Evolutionary conservation across 2,329 filamentous ascomycete genomes (phyloP).

Genomic region (Colletotrichum horii): DNA sequence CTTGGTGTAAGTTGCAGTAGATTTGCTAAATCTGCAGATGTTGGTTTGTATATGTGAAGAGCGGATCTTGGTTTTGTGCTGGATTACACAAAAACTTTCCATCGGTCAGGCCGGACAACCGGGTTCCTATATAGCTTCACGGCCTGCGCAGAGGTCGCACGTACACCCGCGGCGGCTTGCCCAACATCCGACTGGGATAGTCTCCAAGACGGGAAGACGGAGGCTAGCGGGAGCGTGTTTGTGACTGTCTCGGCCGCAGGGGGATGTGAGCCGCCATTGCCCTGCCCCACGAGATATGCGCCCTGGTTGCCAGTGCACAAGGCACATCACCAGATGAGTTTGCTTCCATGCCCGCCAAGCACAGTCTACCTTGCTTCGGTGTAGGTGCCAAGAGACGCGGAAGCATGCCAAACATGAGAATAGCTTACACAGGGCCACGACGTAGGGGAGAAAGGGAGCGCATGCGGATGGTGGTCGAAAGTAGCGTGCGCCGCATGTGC

Average conservation of each 20-base stretch:
- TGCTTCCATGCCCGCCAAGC: background rate
- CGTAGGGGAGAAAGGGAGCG: background rate
- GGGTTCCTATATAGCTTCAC: constrained; percentile 5
- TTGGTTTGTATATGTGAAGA: background rate
- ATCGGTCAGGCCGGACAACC: background rate
- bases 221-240: background rate
- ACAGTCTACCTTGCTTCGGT: background rate
- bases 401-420: background rate
- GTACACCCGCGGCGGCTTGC: background rate
- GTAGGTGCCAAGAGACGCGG: background rate
- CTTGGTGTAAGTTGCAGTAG: background rate
- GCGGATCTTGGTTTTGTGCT: background rate
- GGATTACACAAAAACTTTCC: background rate
- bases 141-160: background rate
- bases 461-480: background rate
- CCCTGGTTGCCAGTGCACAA: background rate
- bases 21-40: background rate
- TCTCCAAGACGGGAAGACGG: constrained; percentile 6
- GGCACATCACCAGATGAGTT: background rate
- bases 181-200: background rate
- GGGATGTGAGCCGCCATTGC: background rate
- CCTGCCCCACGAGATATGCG: background rate
- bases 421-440: background rate
- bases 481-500: constrained; percentile 5
- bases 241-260: background rate